Percentiles rank a stretch among this genome's conserved stretches.
phyloP scores from a whole-genome alignment of 2,329 filamentous ascomycete genomes.

The Cadophora gregata region DNA sequence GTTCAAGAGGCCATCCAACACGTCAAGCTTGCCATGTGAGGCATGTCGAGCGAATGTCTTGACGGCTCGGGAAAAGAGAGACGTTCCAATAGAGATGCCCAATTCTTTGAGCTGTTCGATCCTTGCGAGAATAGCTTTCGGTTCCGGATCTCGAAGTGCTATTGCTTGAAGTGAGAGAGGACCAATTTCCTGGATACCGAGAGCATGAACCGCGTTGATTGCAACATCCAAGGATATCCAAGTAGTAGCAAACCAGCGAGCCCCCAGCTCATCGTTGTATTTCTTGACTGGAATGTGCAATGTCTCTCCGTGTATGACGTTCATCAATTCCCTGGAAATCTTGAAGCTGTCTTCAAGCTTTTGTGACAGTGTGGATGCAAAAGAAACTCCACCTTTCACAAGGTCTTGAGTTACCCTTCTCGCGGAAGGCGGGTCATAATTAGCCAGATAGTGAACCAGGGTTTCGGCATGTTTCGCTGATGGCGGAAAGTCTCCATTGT shows the following conservation, averaged over 20 bases:
- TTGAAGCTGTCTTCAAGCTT: conserved; percentile 27
- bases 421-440: conserved; percentile 42
- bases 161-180: conserved; percentile 80
- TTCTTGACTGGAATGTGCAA: conserved; percentile 48
- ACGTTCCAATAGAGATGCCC: conserved; percentile 66
- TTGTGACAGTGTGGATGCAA: conserved; percentile 28
- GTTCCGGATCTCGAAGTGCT: conserved; percentile 65
- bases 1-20: conserved; percentile 43
- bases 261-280: conserved; percentile 73
- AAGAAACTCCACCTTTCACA: conserved; percentile 36
- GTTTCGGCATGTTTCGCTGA: conserved; percentile 47
- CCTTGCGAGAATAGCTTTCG: conserved; percentile 61
- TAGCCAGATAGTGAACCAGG: conserved; percentile 48
- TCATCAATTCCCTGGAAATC: conserved; percentile 44
- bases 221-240: conserved; percentile 76
- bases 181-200: conserved; percentile 76
- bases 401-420: conserved; percentile 37
- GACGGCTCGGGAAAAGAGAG: conserved; percentile 70
- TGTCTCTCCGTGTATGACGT: conserved; percentile 41
- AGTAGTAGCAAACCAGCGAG: conserved; percentile 80
- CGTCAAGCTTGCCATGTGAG: conserved; percentile 53
- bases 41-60: conserved; percentile 65
- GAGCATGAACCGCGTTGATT: conserved; percentile 70
- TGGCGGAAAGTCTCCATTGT: conserved; percentile 50
- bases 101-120: conserved; percentile 65